These are phyloP conservation scores for Boletus rex-veris DNA, from an alignment of 768 basidiomycete species.

Conservation along the genomic window DNA sequence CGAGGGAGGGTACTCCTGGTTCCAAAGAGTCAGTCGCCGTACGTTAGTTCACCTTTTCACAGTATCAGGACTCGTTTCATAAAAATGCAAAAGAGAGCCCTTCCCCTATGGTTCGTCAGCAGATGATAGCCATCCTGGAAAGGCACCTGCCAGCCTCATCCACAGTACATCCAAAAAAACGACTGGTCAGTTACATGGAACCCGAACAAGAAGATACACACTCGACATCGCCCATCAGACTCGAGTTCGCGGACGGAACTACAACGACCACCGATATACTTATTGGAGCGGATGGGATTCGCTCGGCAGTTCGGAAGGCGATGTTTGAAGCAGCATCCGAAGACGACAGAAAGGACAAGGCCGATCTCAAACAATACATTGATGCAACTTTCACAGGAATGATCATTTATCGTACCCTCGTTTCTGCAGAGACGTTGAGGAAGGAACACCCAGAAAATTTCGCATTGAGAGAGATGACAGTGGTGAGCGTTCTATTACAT, in stretches of 20 bases:
- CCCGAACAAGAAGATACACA: constrained; percentile 18
- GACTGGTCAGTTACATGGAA: constrained; percentile 16
- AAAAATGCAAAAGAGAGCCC: constrained; percentile 1
- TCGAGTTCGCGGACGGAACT: constrained; percentile 15
- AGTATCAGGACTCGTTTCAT: not conserved
- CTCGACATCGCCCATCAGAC: constrained; percentile 16
- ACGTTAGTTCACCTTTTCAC: not conserved
- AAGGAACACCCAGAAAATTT: constrained; percentile 22
- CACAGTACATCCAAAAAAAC: constrained; percentile 16
- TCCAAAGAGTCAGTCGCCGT: constrained; percentile 24
- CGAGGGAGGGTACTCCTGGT: constrained; percentile 31
- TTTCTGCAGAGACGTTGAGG: constrained; percentile 33
- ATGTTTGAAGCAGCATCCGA: constrained; percentile 20
- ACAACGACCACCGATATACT: constrained; percentile 38
- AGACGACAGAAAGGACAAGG: not conserved
- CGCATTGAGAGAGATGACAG: constrained; percentile 15
- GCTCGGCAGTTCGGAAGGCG: constrained; percentile 23
- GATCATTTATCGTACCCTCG: constrained; percentile 36
- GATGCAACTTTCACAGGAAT: constrained; percentile 42
- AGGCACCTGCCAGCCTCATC: constrained; percentile 17
- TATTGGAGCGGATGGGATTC: constrained; percentile 46
- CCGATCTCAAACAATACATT: constrained; percentile 8
- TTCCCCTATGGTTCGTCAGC: constrained; percentile 18
- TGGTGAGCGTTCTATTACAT: constrained; percentile 17
- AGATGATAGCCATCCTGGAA: constrained; percentile 20